Evolutionary conservation across 768 basidiomycete genomes (phyloP), one percentile per base, ranked within the genome.

Genomic region (Podaxis sp.): DNA sequence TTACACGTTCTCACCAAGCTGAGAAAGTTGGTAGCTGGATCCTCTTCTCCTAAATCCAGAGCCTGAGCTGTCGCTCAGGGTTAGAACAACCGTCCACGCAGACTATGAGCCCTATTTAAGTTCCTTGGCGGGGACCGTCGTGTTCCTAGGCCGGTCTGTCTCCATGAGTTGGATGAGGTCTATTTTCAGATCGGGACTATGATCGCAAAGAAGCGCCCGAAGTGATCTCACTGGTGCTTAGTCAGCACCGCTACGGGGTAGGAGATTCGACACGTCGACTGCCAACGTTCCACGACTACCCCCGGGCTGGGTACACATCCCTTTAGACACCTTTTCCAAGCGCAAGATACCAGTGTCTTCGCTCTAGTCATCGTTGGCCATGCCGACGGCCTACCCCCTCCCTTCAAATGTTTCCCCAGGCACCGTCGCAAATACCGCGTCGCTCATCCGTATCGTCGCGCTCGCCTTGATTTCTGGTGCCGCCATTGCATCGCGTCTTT

Each of bases 401-500:
- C 89, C 90, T 79, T 77, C 82, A 64, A 79, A 89, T 67, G 64
- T 93, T 61, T 86, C 93, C 4, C 84, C 87, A 39, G 75, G 84
- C 63, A 89, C 92, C 48, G 86, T 95, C 68, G 79, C 85, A 57
- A 97, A 98, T 70, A 91, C 93, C n/a, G 86, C 90, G 46, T 95
- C 95, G 56, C 82, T 99, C 68, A 80, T 99, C 68, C 89, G 93
- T 67, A 94, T 96, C 66, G 83, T 97, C 67, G 91, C 96, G 24
- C 89, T 99, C 61, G 82, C 85, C 15, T 82, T 96, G 72, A 98
- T 99, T 70, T 95, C 95, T 60, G 95, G 85, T 68, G 95, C 96
- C 70, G 96, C 97, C 24, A 92, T 98, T 71, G 90, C 96, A 38
- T 96, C 95, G 63, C 88, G 97, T 75, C 82, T 98, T 70, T 99